Evolutionary conservation across 257 asterid species (phyloP).

Genomic region (Hygrophila difformis): DNA sequence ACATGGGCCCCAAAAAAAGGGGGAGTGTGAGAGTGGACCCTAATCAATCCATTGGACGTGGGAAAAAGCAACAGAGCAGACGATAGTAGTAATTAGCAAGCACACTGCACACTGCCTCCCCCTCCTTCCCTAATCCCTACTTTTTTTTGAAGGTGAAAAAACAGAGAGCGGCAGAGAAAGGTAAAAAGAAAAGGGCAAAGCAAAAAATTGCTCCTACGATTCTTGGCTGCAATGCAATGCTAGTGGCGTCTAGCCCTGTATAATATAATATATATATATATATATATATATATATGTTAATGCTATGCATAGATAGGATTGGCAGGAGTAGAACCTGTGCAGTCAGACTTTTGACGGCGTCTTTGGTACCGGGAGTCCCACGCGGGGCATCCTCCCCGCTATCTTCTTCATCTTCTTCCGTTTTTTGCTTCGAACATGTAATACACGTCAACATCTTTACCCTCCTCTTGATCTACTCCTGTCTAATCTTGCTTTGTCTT

Average conservation of each 20-base stretch:
- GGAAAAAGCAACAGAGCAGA: constrained; percentile 21
- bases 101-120: no score
- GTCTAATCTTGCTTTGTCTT: neutral
- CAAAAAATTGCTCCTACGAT: no score
- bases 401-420: constrained; percentile 60
- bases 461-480: no score
- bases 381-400: constrained; percentile 68
- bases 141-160: constrained; percentile 14
- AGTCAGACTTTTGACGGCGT: constrained; percentile 97
- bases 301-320: neutral
- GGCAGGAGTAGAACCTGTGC: constrained; percentile 57
- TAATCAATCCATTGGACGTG: constrained; percentile 14
- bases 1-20: constrained; percentile 24
- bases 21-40: constrained; percentile 12
- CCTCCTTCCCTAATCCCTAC: no score
- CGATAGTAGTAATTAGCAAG: no score
- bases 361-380: constrained; percentile 83
- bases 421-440: constrained; percentile 87
- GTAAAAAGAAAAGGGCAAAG: constrained; percentile 8
- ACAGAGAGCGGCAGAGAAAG: constrained; percentile 8
- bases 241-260: no score
- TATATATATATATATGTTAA: neutral
- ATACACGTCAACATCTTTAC: constrained; percentile 88
- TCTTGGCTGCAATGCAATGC: no score
- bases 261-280: no score